Base-by-base conservation (phyloP, 83 land plant genomes). In the Thuja plicata region DNA sequence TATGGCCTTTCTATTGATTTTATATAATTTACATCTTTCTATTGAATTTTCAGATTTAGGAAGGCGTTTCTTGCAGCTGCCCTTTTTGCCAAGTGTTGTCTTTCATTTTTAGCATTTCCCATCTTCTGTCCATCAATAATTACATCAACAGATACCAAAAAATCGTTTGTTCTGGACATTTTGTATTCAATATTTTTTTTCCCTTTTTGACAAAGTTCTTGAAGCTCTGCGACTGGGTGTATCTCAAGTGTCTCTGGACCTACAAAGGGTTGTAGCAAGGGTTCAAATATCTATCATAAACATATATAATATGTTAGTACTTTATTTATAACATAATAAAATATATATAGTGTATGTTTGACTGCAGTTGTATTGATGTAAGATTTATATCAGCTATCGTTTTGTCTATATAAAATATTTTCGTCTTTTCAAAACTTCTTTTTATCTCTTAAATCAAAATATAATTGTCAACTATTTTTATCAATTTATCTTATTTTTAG, bases 211-310 rank as follows among this genome's bases (percentile, higher is more conserved):
- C 62, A 85, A 0, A 85, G 38, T 30, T 85, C 86, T 10, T 52
- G 86, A 48, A 85, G 86, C 38, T 52, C 38, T 32, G 86, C 8
- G 7, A 85, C 62, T 8, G 86, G 55, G 32, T 85, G 86, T 62
- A 50, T 27, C 1, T 85, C 60, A 9, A 85, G 38, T 30, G 62
- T 30, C 10, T 85, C 86, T 85, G 62, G 60, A 30, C 86, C 52
- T 7, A 52, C 35, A 2, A 85, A 32, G 34, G 86, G 86, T 12
- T 52, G 54, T 85, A 85, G 52, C 62, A 85, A 50, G 13, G 86
- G 86, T 35, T 12, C 9, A 34, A 85, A 30, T 85, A 85, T 60
- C 62, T 85, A 32, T 32, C 13, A 24, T 6, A 66, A 8, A 66
- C 2, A 66, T 27, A 66, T 43, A 1, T 60, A 0, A 16, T 57